phyloP scores from a whole-genome alignment of 1,284 basidiomycete genomes.

The Malassezia equina region DNA sequence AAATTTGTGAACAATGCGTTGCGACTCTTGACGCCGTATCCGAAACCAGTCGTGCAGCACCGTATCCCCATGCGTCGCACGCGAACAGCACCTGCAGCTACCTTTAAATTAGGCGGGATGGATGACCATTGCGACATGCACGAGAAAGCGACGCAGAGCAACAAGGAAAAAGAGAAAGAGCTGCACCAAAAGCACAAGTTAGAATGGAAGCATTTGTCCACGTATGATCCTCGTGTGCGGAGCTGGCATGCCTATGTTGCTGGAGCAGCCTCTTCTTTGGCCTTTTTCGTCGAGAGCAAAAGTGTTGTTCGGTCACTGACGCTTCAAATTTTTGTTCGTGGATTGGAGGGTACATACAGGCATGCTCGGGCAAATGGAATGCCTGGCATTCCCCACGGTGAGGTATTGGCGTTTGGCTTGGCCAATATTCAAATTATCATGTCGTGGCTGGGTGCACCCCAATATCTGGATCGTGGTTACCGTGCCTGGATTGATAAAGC shows the following conservation, averaged over 20 bases:
- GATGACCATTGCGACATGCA: neutral
- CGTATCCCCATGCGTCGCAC: neutral
- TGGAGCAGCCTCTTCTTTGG: conserved; percentile 68
- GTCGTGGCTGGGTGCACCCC: conserved; percentile 57
- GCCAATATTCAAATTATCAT: conserved; percentile 74
- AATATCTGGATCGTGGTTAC: conserved; percentile 33
- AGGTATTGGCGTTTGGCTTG: conserved; percentile 69
- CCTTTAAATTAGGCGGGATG: neutral
- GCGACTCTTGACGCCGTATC: conserved; percentile 34
- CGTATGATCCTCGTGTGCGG: conserved; percentile 43
- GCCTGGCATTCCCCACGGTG: conserved; percentile 67
- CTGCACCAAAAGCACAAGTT: conserved; percentile 5
- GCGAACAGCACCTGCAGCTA: neutral
- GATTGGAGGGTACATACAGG: conserved; percentile 74
- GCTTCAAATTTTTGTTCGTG: conserved; percentile 67
- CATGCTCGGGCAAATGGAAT: conserved; percentile 57
- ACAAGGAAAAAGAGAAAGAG: neutral
- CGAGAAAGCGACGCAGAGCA: neutral
- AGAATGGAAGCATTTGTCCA: conserved; percentile 31
- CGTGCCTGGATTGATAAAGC: conserved; percentile 42
- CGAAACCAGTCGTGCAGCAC: neutral
- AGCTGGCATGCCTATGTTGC: conserved; percentile 82
- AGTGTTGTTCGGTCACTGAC: conserved; percentile 61
- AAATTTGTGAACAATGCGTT: conserved; percentile 42
- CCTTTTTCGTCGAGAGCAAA: conserved; percentile 70